Base-by-base conservation (phyloP, 345 rosid genomes). In the Boechera retrofracta region DNA sequence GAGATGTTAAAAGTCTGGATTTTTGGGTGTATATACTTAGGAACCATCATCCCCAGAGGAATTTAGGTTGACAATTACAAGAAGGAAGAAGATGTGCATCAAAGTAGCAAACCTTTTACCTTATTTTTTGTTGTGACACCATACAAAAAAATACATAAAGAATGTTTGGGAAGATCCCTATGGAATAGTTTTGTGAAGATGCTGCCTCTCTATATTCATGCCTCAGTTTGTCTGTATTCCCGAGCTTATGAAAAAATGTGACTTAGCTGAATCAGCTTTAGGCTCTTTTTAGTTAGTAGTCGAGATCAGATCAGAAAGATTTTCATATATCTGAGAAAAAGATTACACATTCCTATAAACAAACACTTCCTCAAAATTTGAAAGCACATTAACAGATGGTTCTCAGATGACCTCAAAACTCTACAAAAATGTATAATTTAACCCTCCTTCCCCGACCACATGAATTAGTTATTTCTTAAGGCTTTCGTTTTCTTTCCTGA, bases 21-120 rank as follows among this genome's bases (percentile, higher is more conserved):
- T 64, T 83, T 77, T 82, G 82, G 83, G 88, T 89, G 91, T 87
- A 91, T 80, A 89, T 90, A 86, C 56, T 62, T 77, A 79, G 82
- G 82, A 79, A 72, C 79, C 60, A 71, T 81, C 67, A 36, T 76
- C 78, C 64, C 71, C 64, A 10, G 83, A 70, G 49, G 48, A 66
- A 45, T 62, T 63, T 71, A 80, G 84, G 86, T 64, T 72, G 77
- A 59, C 56, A 65, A 26, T 51, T 78, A 64, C 26, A 24, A 67
- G 65, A 52, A 10, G 73, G n/a, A n/a, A n/a, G 64, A 66, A 64
- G 71, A 72, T 67, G 69, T 59, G 57, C 73, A 48, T 59, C 61
- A 71, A 38, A 15, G 63, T 48, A 55, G 77, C 67, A 47, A 62
- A 33, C 39, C 0, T 69, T 69, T 71, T 64, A 8, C 63, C 48